These are phyloP conservation scores for Trapa incisa DNA, from an alignment of 345 rosid genomes.

Conservation along the genomic window DNA sequence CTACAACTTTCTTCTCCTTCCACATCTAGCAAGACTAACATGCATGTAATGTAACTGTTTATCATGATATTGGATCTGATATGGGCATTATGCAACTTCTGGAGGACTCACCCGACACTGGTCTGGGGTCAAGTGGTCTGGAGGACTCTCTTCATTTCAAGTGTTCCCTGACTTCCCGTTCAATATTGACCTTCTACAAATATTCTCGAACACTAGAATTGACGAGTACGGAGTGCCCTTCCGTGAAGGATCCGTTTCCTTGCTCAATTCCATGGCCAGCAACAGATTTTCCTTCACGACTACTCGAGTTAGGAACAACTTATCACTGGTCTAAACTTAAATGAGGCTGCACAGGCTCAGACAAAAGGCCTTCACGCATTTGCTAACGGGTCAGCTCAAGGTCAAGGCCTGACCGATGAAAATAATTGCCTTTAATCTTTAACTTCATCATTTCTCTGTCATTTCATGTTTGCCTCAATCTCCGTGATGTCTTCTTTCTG, in stretches of 20 bases:
- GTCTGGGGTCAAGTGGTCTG: slow-evolving; percentile 78
- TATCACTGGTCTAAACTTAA: slow-evolving; percentile 44
- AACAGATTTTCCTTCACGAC: slow-evolving; percentile 56
- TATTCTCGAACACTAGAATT: slow-evolving; percentile 38
- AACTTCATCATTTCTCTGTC: background rate
- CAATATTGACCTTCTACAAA: slow-evolving; percentile 58
- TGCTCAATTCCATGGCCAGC: slow-evolving; percentile 75
- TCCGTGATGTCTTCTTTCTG: background rate
- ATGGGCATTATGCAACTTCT: slow-evolving; percentile 39
- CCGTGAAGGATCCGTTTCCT: slow-evolving; percentile 88
- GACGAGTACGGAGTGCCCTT: slow-evolving; percentile 17
- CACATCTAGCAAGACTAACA: background rate
- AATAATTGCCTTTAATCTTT: background rate
- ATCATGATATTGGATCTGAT: background rate
- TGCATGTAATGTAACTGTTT: background rate
- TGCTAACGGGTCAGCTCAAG: slow-evolving; percentile 69
- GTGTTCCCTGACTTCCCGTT: slow-evolving; percentile 45
- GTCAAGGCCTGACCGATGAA: slow-evolving; percentile 16
- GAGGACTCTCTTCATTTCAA: slow-evolving; percentile 55
- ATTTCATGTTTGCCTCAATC: background rate
- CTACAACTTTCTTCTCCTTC: background rate
- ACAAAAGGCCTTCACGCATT: slow-evolving; percentile 60
- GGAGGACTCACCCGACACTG: slow-evolving; percentile 75
- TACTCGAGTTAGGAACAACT: slow-evolving; percentile 60
- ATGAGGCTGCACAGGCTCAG: slow-evolving; percentile 63